phyloP scores from a whole-genome alignment of 768 basidiomycete species.

The Mycena rosella region DNA sequence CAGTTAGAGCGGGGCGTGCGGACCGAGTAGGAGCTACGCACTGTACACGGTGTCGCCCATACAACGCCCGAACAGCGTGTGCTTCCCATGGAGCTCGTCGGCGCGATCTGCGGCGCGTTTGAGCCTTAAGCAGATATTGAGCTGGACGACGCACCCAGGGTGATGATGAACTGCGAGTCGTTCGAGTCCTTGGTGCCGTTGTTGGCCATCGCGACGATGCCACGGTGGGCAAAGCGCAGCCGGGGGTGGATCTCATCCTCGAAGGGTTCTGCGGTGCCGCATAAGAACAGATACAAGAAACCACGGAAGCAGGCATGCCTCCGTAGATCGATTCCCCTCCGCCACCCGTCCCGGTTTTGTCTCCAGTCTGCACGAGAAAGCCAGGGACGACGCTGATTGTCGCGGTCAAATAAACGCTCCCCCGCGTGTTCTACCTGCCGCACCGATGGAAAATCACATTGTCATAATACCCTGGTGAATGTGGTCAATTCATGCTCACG shows the following conservation, averaged over 20 bases:
- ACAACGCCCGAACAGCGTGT: constrained; percentile 93
- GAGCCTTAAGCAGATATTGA: constrained; percentile 6
- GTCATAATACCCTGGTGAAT: constrained; percentile 88
- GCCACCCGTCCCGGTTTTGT: constrained; percentile 89
- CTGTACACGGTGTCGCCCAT: constrained; percentile 93
- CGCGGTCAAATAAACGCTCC: constrained; percentile 8
- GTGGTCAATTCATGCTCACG: constrained; percentile 18
- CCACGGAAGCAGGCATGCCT: constrained; percentile 57
- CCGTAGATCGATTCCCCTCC: constrained; percentile 98
- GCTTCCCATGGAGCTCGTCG: constrained; percentile 93
- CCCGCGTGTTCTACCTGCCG: constrained; percentile 23
- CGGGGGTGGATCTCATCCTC: constrained; percentile 96
- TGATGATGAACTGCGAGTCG: constrained; percentile 96
- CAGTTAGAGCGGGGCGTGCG: constrained; percentile 5
- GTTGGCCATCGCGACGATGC: constrained; percentile 95
- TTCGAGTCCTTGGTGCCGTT: constrained; percentile 89
- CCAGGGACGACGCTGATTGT: constrained; percentile 80
- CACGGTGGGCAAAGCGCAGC: constrained; percentile 89
- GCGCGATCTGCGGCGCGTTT: constrained; percentile 72
- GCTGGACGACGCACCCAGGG: constrained; percentile 70
- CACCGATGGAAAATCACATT: constrained; percentile 95
- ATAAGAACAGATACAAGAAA: background rate
- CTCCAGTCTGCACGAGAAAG: constrained; percentile 96
- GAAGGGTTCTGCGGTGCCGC: constrained; percentile 77
- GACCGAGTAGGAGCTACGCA: constrained; percentile 52